Base-by-base conservation (phyloP, 1,284 basidiomycete genomes). In the Fomitopsis betulina region DNA sequence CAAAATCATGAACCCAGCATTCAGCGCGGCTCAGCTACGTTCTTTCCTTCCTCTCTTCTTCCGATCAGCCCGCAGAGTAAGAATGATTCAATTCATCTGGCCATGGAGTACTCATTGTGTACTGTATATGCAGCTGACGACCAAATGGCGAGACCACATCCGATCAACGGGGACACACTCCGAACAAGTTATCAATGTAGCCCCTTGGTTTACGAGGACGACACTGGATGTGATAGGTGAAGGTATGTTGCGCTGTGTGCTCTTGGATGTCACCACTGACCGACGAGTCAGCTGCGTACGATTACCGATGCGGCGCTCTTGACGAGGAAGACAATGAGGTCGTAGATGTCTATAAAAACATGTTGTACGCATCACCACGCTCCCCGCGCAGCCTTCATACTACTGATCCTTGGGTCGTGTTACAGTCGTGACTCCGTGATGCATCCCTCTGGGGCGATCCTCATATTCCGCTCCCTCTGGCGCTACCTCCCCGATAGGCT, bases 221-320 rank as follows among this genome's bases (percentile, higher is more conserved):
- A 80, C 80, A 1, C 66, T 82, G 25, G 80, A 82, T 58, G 70
- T 80, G 9, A 81, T 83, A 53, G 79, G 79, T n/a, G 66, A 68
- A 58, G 65, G 69, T 69, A 39, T 12, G 56, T 45, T 21, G 19
- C 10, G 6, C 19, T 6, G 42, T 5, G 12, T 45, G 23, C 42
- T 10, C 3, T 15, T 12, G n/a, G 42, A 52, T 39, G 43, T 19
- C 3, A 21, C 32, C 7, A 23, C 19, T 76, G 57, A 35, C 4
- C 3, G 17, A 25, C n/a, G 30, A 25, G 12, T 10, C 53, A 66
- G 68, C 70, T 37, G 71, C 68, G 0, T 74, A 73, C 53, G 67
- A 70, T 52, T 67, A 67, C 58, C 60, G 66, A 33, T 70, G 71
- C 50, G 63, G 67, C 10, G 64, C 65, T 5, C 56, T 74, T 32